These are phyloP conservation scores for Ganoderma lucidum DNA, from an alignment of 1,284 basidiomycete species.

Conservation along the genomic window DNA sequence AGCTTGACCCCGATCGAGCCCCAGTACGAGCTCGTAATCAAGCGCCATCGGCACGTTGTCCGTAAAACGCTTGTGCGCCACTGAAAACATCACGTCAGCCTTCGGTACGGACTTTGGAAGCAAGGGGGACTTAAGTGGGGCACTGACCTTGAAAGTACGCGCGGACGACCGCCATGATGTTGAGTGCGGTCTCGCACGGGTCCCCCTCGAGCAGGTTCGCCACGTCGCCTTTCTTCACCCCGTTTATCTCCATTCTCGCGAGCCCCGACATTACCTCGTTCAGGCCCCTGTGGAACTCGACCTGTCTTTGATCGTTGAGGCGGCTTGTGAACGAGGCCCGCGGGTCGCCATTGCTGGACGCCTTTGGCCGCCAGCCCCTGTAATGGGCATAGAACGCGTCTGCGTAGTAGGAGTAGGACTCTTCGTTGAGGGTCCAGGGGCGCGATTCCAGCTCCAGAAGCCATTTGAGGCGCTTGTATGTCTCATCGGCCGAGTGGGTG, in stretches of 20 bases:
- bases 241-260: conserved; percentile 52
- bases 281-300: conserved; percentile 49
- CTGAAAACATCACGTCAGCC: conserved; percentile 53
- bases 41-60: conserved; percentile 72
- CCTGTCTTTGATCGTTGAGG: conserved; percentile 9
- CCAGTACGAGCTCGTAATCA: conserved; percentile 65
- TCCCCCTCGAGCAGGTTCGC: conserved; percentile 62
- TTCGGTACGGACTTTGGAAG: neutral
- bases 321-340: conserved; percentile 14
- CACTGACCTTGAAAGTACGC: conserved; percentile 82
- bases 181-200: conserved; percentile 60
- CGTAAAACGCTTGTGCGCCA: conserved; percentile 72
- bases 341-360: conserved; percentile 15
- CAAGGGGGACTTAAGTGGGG: conserved; percentile 35
- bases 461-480: conserved; percentile 49
- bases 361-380: conserved; percentile 32
- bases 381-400: conserved; percentile 42
- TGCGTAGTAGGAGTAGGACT: conserved; percentile 41
- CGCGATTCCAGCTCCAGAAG: conserved; percentile 41
- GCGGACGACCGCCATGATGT: conserved; percentile 74
- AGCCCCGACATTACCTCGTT: conserved; percentile 51
- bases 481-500: conserved; percentile 47
- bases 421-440: conserved; percentile 45
- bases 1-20: conserved; percentile 44
- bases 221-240: conserved; percentile 52